Base-by-base conservation (phyloP, 2,329 filamentous ascomycete genomes). In the Fusarium tupiense region DNA sequence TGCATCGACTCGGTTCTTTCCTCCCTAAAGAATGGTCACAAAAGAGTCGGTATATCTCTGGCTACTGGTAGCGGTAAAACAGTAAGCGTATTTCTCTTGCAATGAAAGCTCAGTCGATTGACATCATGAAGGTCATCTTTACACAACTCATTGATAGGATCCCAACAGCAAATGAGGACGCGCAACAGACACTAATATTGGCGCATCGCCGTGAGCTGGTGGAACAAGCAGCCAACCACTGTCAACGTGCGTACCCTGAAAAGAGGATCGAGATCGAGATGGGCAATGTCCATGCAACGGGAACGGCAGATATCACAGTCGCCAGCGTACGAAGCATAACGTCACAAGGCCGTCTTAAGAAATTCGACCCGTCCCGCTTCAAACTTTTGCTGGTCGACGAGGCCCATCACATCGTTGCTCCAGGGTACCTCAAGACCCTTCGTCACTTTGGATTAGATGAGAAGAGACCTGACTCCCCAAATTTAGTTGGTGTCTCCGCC, bases 361-460 rank as follows among this genome's bases (percentile, higher is more conserved):
- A 98, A 80, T 98, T 96, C 78, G 90, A 97, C 74, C 93, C 95
- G 0, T 82, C 82, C 1, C 86, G 85, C 13, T 98, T 96, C 86
- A 99, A 99, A 83, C 89, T 99, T 1, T 85, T 99, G 1, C 88
- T 99, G 6, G 96, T 99, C 8, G 96, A 99, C 74, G 96, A 99
- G 83, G 96, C 96, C 9, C 96, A 99, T 81, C 96, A 99, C 82
- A 97, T 98, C 61, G 95, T 98, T 50, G 93, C 96, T 2, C 88
- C 90, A 5, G 91, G 91, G 13, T 98, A 98, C 79, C 86, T 97
- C 71, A 88, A 89, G 47, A 88, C 91, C 1, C 85, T 99, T 54
- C 85, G 88, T n/a, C 91, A 98, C 81, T 97, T 99, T 81, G 90
- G 91, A 1, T 87, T 97, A 24, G 83, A 90, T 62, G 77, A 84